These are phyloP conservation scores for Globisporangium canariense DNA, from an alignment of 352 stramenopile genomes.

Conservation along the genomic window DNA sequence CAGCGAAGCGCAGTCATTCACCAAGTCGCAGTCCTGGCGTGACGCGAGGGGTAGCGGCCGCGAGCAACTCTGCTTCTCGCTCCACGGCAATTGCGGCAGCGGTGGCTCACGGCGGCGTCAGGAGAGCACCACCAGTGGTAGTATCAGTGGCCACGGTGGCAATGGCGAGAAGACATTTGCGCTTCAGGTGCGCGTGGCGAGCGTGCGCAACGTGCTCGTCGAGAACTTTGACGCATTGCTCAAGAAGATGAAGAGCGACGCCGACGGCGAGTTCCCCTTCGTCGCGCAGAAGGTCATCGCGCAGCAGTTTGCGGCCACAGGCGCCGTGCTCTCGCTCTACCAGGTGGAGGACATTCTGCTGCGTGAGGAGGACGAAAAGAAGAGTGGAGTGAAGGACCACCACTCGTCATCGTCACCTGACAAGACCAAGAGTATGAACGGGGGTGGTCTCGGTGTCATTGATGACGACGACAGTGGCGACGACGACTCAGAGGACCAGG, in stretches of 20 bases:
- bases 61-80: constrained; percentile 44
- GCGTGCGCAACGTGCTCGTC: constrained; percentile 44
- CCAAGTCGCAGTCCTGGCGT: constrained; percentile 48
- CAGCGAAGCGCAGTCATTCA: constrained; percentile 40
- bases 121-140: neutral
- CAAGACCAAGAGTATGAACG: constrained; percentile 8
- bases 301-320: constrained; percentile 36
- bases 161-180: constrained; percentile 43
- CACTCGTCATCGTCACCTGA: neutral
- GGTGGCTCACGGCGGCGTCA: constrained; percentile 1
- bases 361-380: constrained; percentile 43
- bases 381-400: constrained; percentile 10
- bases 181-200: constrained; percentile 40
- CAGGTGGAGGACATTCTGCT: constrained; percentile 47
- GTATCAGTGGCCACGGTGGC: neutral
- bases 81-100: constrained; percentile 24
- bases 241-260: constrained; percentile 40
- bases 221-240: constrained; percentile 45
- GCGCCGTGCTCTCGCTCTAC: constrained; percentile 35
- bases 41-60: constrained; percentile 38
- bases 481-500: constrained; percentile 22
- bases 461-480: constrained; percentile 22
- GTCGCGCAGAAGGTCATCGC: constrained; percentile 39
- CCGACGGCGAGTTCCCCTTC: constrained; percentile 47
- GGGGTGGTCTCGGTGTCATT: neutral